phyloP scores from a whole-genome alignment of 805 yeast genomes.

The Wickerhamomyces strasburgensis region DNA sequence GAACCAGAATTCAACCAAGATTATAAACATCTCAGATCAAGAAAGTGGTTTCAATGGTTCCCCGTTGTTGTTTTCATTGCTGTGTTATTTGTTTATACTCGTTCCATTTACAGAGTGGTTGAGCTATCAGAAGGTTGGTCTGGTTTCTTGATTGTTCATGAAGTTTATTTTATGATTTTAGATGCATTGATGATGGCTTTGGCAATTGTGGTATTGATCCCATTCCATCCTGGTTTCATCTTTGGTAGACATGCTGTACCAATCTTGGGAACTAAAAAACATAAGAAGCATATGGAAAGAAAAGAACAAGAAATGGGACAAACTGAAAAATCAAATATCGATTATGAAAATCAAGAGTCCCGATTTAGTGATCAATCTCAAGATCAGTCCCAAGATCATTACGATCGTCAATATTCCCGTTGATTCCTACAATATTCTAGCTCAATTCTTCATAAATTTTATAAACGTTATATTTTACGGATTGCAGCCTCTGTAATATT shows the following conservation, averaged over 20 bases:
- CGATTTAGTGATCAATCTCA: too few species aligned
- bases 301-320: neutral
- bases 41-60: conserved; percentile 35
- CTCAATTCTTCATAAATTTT: too few species aligned
- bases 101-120: conserved; percentile 69
- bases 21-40: conserved; percentile 32
- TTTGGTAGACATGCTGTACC: conserved; percentile 25
- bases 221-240: conserved; percentile 61
- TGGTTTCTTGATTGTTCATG: conserved; percentile 60
- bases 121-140: conserved; percentile 72
- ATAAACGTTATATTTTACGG: too few species aligned
- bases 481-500: too few species aligned
- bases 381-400: too few species aligned
- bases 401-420: too few species aligned
- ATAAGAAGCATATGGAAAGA: neutral
- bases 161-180: conserved; percentile 51
- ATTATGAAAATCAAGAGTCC: too few species aligned
- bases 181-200: conserved; percentile 61
- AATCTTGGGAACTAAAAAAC: conserved; percentile 3
- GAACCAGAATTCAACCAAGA: conserved; percentile 32
- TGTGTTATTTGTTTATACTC: conserved; percentile 48
- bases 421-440: too few species aligned
- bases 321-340: too few species aligned
- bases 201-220: conserved; percentile 41
- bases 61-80: conserved; percentile 42